A percentile compares a stretch with the other conserved stretches of the same genome.
phyloP scores from a whole-genome alignment of 1,284 basidiomycete species.

The Cryptococcus wingfieldii region DNA sequence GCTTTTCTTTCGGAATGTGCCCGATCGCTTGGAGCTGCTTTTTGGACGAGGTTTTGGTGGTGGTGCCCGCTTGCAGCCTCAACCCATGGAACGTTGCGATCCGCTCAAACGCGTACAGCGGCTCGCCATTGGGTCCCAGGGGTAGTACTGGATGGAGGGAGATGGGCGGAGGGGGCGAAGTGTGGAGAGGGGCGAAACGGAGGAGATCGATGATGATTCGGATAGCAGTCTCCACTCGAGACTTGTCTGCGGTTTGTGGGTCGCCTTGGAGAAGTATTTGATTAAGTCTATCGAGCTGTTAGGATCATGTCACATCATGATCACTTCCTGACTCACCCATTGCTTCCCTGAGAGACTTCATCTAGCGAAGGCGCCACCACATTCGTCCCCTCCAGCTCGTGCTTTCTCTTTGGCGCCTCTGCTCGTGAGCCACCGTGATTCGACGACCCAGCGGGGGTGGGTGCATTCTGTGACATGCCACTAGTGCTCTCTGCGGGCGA shows the following conservation, averaged over 20 bases:
- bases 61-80: constrained; percentile 39
- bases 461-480: constrained; percentile 11
- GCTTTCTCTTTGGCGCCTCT: constrained; percentile 38
- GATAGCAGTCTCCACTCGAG: constrained; percentile 46
- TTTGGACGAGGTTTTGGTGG: constrained; percentile 42
- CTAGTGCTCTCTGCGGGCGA: not conserved
- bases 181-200: constrained; percentile 25
- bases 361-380: constrained; percentile 23
- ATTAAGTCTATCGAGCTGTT: constrained; percentile 22
- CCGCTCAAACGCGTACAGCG: constrained; percentile 34
- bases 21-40: constrained; percentile 41
- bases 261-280: constrained; percentile 42
- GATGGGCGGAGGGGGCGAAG: constrained; percentile 15
- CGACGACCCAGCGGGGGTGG: constrained; percentile 11
- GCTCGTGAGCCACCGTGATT: constrained; percentile 32
- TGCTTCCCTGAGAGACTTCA: constrained; percentile 20
- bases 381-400: constrained; percentile 32
- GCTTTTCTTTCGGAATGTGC: constrained; percentile 32
- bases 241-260: constrained; percentile 41
- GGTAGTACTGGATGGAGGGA: constrained; percentile 23
- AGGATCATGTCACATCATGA: constrained; percentile 4
- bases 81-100: constrained; percentile 37
- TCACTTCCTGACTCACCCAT: constrained; percentile 7
- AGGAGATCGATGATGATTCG: constrained; percentile 44
- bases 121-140: constrained; percentile 25